Evolutionary conservation across 139 green algal genomes (phyloP).

Genomic region (Desmodesmus armatus): DNA sequence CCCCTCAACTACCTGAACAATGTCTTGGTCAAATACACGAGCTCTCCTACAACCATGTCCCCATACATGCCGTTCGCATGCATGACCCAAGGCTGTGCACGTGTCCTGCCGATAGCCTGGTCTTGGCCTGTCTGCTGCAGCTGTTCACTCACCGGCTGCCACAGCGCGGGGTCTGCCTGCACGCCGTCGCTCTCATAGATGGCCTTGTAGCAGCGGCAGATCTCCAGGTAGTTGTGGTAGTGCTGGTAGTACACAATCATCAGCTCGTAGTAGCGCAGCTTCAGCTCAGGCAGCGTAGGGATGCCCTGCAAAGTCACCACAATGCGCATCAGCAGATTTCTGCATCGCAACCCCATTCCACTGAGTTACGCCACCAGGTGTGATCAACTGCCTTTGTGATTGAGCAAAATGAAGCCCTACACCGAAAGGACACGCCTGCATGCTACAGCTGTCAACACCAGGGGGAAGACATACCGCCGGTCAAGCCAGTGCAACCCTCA

Average conservation of each 20-base stretch:
- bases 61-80: no score
- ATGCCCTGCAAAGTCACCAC: slow-evolving; percentile 54
- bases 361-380: not conserved
- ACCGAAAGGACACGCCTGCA: not conserved
- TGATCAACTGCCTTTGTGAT: not conserved
- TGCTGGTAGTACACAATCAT: slow-evolving; percentile 93
- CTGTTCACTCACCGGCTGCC: slow-evolving; percentile 57
- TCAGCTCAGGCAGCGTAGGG: slow-evolving; percentile 89
- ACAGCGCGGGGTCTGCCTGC: slow-evolving; percentile 62
- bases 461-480: no score
- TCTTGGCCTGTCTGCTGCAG: no score
- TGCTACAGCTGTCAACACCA: not conserved
- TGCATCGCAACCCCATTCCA: not conserved
- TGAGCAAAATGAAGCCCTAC: not conserved
- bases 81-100: no score
- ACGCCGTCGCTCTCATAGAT: slow-evolving; percentile 69
- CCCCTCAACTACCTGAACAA: no score
- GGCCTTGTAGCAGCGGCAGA: slow-evolving; percentile 82
- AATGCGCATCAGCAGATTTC: not conserved
- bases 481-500: not conserved
- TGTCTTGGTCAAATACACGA: no score
- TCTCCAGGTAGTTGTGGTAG: slow-evolving; percentile 93
- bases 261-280: slow-evolving; percentile 94
- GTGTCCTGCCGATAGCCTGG: no score
- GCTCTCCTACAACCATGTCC: no score